Evolutionary conservation across 129 eudicot genomes (phyloP).

Genomic region (Smallanthus sonchifolius): DNA sequence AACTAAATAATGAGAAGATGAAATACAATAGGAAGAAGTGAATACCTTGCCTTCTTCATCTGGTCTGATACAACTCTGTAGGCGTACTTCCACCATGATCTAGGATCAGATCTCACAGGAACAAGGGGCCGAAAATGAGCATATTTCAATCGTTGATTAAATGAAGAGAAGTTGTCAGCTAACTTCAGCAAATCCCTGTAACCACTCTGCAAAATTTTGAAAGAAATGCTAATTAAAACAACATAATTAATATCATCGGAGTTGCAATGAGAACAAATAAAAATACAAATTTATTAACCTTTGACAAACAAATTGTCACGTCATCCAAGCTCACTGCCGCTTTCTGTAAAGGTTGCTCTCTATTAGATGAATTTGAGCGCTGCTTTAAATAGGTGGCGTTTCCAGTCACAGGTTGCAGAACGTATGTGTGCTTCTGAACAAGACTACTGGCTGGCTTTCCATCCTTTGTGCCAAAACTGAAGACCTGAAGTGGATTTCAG

Average conservation of each 20-base stretch:
- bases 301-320: conserved; percentile 86
- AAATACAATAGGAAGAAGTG: conserved; percentile 6
- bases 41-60: conserved; percentile 83
- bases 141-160: conserved; percentile 74
- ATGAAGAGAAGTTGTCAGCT: conserved; percentile 95
- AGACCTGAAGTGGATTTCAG: conserved; percentile 52
- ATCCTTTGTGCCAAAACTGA: conserved; percentile 72
- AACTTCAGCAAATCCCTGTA: conserved; percentile 80
- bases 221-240: background rate
- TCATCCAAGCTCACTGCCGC: conserved; percentile 82
- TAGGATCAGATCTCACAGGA: conserved; percentile 70
- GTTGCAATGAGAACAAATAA: conserved; percentile 10
- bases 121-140: conserved; percentile 88
- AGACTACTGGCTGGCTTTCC: conserved; percentile 64
- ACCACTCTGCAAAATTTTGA: conserved; percentile 53
- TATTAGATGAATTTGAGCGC: conserved; percentile 44
- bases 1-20: background rate
- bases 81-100: conserved; percentile 95
- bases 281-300: conserved; percentile 42
- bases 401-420: conserved; percentile 93
- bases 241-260: background rate
- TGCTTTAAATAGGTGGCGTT: conserved; percentile 74
- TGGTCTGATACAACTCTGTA: conserved; percentile 63
- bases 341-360: conserved; percentile 69
- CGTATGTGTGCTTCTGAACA: conserved; percentile 53